Evolutionary conservation across 148 eudicot species (phyloP).

Genomic region (Rhododendron henanense): DNA sequence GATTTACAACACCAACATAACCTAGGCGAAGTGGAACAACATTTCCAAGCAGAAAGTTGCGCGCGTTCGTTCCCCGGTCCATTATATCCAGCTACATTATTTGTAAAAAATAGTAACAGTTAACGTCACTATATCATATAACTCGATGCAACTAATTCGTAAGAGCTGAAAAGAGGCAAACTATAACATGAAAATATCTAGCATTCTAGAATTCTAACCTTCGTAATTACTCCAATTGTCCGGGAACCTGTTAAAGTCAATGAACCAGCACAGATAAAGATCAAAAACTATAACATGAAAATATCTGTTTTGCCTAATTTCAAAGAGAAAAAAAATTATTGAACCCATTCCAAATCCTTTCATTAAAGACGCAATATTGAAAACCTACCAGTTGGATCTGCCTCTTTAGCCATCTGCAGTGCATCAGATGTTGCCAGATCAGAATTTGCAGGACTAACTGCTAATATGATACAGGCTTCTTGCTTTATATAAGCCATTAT

Average conservation of each 20-base stretch:
- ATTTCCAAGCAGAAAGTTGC: constrained; percentile 51
- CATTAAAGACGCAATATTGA: not conserved
- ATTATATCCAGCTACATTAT: constrained; percentile 46
- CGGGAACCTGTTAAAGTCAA: constrained; percentile 33
- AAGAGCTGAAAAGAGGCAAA: not conserved
- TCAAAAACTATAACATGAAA: not conserved
- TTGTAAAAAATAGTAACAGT: not conserved
- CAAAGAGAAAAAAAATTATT: not conserved
- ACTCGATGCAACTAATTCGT: not conserved
- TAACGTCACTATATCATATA: not conserved
- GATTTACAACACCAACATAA: constrained; percentile 59
- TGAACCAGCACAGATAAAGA: not conserved
- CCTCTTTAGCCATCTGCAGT: constrained; percentile 46
- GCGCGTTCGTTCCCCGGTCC: constrained; percentile 58
- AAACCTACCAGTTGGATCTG: constrained; percentile 47
- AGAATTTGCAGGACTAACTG: constrained; percentile 56
- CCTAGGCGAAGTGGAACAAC: constrained; percentile 50
- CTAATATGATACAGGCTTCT: constrained; percentile 41
- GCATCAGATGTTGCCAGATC: constrained; percentile 64
- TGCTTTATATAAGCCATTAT: constrained; percentile 52
- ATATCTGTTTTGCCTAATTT: not conserved
- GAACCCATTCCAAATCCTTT: not conserved
- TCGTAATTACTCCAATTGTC: constrained; percentile 58
- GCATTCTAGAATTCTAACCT: constrained; percentile 21
- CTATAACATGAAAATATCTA: too few species aligned